phyloP scores from a whole-genome alignment of 169 alveolate species.

The Perkinsus olseni region DNA sequence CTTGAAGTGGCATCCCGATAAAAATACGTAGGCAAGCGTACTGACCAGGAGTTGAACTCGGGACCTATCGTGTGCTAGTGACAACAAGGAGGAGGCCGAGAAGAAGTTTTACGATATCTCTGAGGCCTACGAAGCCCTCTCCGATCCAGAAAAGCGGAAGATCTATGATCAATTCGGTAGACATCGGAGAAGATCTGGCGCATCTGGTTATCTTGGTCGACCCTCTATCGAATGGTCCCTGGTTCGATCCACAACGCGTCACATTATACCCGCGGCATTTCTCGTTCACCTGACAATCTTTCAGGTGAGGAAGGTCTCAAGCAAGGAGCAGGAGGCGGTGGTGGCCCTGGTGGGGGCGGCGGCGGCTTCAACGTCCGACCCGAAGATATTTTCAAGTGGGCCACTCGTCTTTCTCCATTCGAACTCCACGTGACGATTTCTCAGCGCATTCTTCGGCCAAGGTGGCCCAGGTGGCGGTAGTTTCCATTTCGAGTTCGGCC shows the following conservation, averaged over 20 bases:
- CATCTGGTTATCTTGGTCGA: conserved; percentile 7
- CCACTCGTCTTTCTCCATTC: too few species aligned
- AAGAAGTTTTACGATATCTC: conserved; percentile 63
- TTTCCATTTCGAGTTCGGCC: background rate
- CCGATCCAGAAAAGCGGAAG: conserved; percentile 72
- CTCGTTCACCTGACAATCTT: background rate
- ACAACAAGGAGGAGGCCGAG: conserved; percentile 50
- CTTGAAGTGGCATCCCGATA: conserved; percentile 70
- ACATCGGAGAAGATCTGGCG: conserved; percentile 41
- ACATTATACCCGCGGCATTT: too few species aligned
- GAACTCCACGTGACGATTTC: too few species aligned
- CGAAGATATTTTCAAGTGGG: background rate
- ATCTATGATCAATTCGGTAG: conserved; percentile 73
- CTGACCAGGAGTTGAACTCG: background rate
- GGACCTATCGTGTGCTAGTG: background rate
- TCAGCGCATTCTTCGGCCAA: background rate
- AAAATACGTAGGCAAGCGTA: conserved; percentile 46
- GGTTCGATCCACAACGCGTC: too few species aligned
- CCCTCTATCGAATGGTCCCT: too few species aligned
- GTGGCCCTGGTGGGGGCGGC: background rate
- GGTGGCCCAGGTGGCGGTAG: background rate
- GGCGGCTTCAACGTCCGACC: background rate
- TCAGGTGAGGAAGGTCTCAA: background rate
- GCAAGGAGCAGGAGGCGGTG: background rate
- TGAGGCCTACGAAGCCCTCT: conserved; percentile 69